Base-by-base conservation (phyloP, 192 early-diverging fungal genomes). In the Haplosporangium gracile region DNA sequence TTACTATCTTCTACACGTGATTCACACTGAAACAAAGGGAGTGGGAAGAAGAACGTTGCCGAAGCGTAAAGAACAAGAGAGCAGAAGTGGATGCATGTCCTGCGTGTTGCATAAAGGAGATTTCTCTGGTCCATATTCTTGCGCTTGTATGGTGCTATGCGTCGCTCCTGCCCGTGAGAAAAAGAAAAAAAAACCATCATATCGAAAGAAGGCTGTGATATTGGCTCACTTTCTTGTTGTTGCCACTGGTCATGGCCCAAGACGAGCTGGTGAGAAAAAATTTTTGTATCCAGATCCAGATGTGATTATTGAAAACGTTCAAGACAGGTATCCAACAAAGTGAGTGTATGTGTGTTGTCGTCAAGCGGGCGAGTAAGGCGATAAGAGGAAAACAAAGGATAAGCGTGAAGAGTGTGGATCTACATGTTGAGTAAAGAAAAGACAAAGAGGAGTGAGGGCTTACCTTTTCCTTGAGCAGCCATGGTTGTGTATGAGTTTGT, bases 401-500 rank as follows among this genome's bases (percentile, higher is more conserved):
- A 60, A 49, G 71, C 36, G 39, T 40, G 24, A 70, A 45, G 24
- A 57, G 70, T 29, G 70, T 34, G 49, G 16, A 18, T 51, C 49
- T 51, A 51, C 18, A n/a, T 55, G 7, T n/a, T 51, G 24, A 57
- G 24, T 24, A 45, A 2, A n/a, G 39, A 42, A 29, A 72, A 26
- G 26, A 32, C 5, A 16, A 72, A 26, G 26, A 32, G 69, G 51
- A 38, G 11, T 11, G 32, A 38, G n/a, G 34, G 20, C 70, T 34
- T 79, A 79, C 78, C 78, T 79, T 79, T 79, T 79, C 78, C 78
- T 57, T 32, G 51, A 24, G 74, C 36, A 36, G 76, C 8, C 76
- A 72, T 72, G 51, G 55, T 72, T 71, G 63, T 57, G 36, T 57
- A 24, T 63, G 32, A 7, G 43, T 45, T 43, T 18, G 71, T 32